These are phyloP conservation scores for Ophiocordyceps camponoti-rufipedis DNA, from an alignment of 2,329 filamentous ascomycete species.

Conservation along the genomic window DNA sequence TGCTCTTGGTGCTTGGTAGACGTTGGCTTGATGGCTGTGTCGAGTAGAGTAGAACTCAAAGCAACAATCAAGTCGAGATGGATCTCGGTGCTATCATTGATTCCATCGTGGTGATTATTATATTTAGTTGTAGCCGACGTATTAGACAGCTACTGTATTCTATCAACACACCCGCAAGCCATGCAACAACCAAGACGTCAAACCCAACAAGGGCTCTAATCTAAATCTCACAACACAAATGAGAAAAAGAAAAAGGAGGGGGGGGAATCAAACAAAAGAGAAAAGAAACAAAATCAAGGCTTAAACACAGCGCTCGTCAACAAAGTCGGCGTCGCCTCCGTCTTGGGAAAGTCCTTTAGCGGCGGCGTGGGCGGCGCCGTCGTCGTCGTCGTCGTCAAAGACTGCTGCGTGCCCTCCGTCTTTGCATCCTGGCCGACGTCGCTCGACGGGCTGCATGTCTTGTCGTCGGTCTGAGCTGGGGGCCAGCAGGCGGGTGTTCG, in stretches of 20 bases:
- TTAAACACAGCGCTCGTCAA: conserved; percentile 33
- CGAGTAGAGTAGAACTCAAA: no score
- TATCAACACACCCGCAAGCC: not conserved
- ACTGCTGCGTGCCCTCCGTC: no score
- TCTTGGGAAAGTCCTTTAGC: conserved; percentile 12
- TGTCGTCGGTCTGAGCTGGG: not conserved
- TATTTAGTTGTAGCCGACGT: no score
- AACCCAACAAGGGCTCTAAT: no score
- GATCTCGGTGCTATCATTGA: no score
- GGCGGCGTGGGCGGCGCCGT: conserved; percentile 17
- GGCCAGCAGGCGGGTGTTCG: not conserved
- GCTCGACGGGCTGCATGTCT: no score
- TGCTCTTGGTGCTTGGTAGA: no score
- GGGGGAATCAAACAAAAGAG: not conserved
- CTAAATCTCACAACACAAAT: not conserved
- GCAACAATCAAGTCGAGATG: not conserved
- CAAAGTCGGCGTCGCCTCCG: conserved; percentile 17
- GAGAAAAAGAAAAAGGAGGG: not conserved
- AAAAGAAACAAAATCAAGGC: conserved; percentile 12
- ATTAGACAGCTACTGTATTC: not conserved
- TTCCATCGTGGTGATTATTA: no score
- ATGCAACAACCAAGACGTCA: no score
- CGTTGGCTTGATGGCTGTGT: no score
- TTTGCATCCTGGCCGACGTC: not conserved
- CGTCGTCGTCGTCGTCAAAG: no score